A percentile compares a stretch with the other conserved stretches of the same genome.
These are phyloP conservation scores for Talaromyces adpressus DNA, from an alignment of 495 filamentous ascomycete genomes.

Conservation along the genomic window DNA sequence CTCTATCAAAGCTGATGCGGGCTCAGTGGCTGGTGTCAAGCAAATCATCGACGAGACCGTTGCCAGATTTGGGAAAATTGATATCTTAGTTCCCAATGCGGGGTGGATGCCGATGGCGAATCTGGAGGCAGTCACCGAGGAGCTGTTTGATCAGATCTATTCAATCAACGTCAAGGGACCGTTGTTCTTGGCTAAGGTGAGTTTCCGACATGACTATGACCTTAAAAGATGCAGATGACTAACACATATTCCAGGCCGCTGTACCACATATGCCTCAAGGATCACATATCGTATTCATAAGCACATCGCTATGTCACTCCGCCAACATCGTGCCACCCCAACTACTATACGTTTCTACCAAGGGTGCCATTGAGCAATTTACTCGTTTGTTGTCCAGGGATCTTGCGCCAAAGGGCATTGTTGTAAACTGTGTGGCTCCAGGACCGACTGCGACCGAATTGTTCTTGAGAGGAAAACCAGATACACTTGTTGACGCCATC, in stretches of 20 bases:
- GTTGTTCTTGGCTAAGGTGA: constrained; percentile 55
- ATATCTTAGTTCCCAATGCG: constrained; percentile 59
- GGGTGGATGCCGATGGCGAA: constrained; percentile 45
- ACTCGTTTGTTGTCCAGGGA: constrained; percentile 57
- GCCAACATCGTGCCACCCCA: constrained; percentile 49
- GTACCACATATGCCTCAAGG: constrained; percentile 51
- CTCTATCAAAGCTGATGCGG: constrained; percentile 48
- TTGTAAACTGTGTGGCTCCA: constrained; percentile 58
- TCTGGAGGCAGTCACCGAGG: constrained; percentile 51
- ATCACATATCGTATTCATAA: constrained; percentile 54
- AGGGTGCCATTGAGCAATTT: constrained; percentile 69
- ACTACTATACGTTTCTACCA: constrained; percentile 54
- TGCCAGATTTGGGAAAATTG: constrained; percentile 44
- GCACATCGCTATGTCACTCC: constrained; percentile 40
- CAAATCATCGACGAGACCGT: constrained; percentile 37
- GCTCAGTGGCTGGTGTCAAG: constrained; percentile 30
- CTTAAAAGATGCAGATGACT: background rate
- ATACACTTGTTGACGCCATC: constrained; percentile 48
- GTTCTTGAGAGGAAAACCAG: constrained; percentile 55
- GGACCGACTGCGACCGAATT: constrained; percentile 63
- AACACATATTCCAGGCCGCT: constrained; percentile 40
- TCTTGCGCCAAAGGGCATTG: constrained; percentile 51
- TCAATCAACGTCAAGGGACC: constrained; percentile 61
- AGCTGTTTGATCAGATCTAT: constrained; percentile 49
- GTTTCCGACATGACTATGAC: background rate